Evolutionary conservation across 176 grass and related monocot genomes (phyloP).

Genomic region (Lolium multiflorum): DNA sequence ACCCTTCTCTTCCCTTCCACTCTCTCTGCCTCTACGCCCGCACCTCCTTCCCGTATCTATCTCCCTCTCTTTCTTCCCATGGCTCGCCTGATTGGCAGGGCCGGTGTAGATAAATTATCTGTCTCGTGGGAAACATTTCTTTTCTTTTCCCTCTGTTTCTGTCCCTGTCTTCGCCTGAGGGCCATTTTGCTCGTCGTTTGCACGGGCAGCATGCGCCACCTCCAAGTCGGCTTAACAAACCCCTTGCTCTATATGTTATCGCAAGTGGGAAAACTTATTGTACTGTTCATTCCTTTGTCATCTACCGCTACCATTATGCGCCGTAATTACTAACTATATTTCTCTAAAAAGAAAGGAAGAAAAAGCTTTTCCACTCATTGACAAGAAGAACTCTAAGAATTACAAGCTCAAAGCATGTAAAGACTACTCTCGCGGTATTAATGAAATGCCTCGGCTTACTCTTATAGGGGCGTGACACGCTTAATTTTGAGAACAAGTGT

Average conservation of each 20-base stretch:
- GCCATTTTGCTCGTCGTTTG: slow-evolving; percentile 11
- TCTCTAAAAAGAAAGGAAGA: no score
- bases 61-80: not conserved
- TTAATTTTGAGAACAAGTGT: no score
- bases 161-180: not conserved
- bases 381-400: no score
- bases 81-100: slow-evolving; percentile 5
- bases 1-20: not conserved
- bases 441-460: no score
- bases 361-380: no score
- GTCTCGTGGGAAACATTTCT: not conserved
- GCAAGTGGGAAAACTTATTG: no score
- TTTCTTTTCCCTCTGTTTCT: not conserved
- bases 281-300: not conserved
- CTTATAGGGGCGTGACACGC: no score
- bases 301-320: not conserved
- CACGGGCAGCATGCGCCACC: not conserved
- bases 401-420: no score
- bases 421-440: no score
- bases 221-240: not conserved
- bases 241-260: not conserved
- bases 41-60: slow-evolving; percentile 31
- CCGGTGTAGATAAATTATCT: not conserved
- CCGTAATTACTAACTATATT: not conserved
- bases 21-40: not conserved